Evolutionary conservation across 208 protist genomes (phyloP), one percentile per base, ranked within the genome.

Genomic region (Trypanosoma avium): DNA sequence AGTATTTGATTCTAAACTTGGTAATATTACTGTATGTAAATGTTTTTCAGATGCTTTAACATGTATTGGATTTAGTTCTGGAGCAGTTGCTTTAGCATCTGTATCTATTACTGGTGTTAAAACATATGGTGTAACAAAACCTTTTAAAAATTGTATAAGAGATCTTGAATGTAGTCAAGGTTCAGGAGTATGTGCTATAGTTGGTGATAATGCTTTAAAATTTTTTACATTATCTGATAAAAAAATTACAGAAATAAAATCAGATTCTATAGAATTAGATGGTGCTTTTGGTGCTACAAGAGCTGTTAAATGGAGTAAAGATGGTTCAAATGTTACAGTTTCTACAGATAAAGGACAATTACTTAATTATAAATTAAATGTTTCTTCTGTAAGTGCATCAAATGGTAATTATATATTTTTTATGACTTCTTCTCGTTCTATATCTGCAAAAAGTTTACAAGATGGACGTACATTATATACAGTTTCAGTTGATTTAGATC

Each of bases 271-370:
- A 29, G 60, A 77, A 49, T 46, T 93, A 2, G 72, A 88, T n/a
- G 50, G 38, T 13, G 79, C 86, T 22, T 75, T 65, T 19, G 86
- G 81, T 35, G 27, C 57, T 12, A 26, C 84, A 27, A 50, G 61
- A 21, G 26, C 42, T 13, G 55, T 89, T 1, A 24, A 57, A 36
- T 98, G 95, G 94, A 93, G 90, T 50, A 73, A 77, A 7, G 94
- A 98, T 52, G 97, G 97, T 8, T 92, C 96, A 70, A 88, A 88
- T 35, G 63, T 98, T 3, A 80, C 85, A 7, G 36, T 97, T 9
- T 53, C 62, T n/a, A 94, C 88, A 2, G 75, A 84, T 17, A 79
- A 79, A 12, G 94, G 95, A 29, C 77, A 83, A 62, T 42, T 97
- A 10, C 67, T 86, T 57, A 84, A 57, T 55, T 98, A 88, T 70